These are phyloP conservation scores for Pontederia paniculata DNA, from an alignment of 176 grass and related monocot species.

Conservation along the genomic window DNA sequence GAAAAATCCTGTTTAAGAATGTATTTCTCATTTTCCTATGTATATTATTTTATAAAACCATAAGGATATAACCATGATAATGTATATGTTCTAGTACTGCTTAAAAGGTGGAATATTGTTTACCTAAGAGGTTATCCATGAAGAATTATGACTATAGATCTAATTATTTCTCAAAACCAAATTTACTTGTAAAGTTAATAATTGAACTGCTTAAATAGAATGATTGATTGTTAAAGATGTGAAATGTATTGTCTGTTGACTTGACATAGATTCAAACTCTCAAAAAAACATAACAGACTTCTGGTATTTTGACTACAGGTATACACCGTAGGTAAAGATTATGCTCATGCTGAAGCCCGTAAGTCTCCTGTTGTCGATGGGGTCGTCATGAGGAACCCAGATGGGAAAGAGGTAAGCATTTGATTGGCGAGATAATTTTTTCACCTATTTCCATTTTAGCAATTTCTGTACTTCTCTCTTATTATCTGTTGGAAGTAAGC, in stretches of 20 bases:
- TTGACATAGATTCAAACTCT: background rate
- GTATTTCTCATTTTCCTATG: no score
- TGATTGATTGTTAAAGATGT: no score
- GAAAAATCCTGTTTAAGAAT: background rate
- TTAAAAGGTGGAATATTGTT: background rate
- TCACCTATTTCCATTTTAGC: constrained; percentile 15
- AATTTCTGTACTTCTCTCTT: background rate
- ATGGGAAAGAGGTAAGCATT: constrained; percentile 83
- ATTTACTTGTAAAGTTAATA: no score
- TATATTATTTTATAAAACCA: no score
- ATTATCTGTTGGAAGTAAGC: no score
- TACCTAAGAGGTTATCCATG: background rate
- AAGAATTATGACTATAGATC: no score
- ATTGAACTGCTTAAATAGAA: no score
- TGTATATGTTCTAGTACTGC: no score
- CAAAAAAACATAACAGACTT: no score
- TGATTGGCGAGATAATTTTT: background rate
- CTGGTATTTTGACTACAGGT: constrained; percentile 34
- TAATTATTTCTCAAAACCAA: no score
- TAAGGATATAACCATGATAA: no score
- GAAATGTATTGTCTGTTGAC: no score
- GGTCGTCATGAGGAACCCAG: constrained; percentile 89
- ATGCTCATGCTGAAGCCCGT: constrained; percentile 94
- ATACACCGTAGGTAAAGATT: constrained; percentile 81
- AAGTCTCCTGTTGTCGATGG: constrained; percentile 98